Evolutionary conservation across 106 monocot species (phyloP).

Genomic region (Dactylorhiza incarnata): DNA sequence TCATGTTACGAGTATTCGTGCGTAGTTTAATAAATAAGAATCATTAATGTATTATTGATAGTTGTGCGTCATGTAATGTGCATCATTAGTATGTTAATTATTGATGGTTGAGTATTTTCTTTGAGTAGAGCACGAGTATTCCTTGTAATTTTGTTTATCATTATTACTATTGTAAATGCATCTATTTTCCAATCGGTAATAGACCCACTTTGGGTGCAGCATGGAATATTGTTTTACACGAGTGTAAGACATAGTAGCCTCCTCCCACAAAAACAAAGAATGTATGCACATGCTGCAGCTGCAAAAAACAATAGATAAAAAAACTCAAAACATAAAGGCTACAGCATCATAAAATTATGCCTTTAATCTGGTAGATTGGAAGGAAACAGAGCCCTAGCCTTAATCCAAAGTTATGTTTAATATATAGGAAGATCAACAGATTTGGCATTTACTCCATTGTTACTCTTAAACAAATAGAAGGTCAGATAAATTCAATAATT

Average conservation of each 20-base stretch:
- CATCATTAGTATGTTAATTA: too few relatives aligned
- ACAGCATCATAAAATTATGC: not conserved
- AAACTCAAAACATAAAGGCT: not conserved
- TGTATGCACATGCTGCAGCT: not conserved
- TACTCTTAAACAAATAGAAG: not conserved
- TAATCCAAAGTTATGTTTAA: not conserved
- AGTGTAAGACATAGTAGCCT: not conserved
- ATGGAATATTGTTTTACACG: not conserved
- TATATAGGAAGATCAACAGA: not conserved
- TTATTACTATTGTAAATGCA: not conserved
- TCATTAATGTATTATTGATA: too few relatives aligned
- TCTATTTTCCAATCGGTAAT: not conserved
- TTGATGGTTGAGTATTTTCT: too few relatives aligned
- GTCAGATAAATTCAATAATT: not conserved
- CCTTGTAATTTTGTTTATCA: too few relatives aligned
- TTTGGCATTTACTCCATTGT: not conserved
- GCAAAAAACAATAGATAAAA: not conserved
- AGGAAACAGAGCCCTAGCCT: not conserved
- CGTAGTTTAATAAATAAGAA: too few relatives aligned
- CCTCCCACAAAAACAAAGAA: not conserved
- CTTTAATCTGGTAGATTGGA: not conserved
- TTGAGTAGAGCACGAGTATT: too few relatives aligned
- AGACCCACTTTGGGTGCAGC: not conserved
- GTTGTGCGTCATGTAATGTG: too few relatives aligned
- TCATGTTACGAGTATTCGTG: too few relatives aligned